These are phyloP conservation scores for Collariella sp. DNA, from an alignment of 495 filamentous ascomycete genomes.

Conservation along the genomic window DNA sequence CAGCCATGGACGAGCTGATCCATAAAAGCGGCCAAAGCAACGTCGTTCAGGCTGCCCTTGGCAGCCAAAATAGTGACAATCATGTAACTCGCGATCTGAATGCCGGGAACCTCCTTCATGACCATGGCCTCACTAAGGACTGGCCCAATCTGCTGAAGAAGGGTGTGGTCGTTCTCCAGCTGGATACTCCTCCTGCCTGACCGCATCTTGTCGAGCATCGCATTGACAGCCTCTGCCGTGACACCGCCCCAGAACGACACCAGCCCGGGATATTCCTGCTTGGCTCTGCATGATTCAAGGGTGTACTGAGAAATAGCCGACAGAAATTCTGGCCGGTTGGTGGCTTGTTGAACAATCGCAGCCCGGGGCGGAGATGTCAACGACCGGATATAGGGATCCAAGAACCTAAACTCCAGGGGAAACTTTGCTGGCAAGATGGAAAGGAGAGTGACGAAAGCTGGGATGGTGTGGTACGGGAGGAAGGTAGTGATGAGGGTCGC, in stretches of 20 bases:
- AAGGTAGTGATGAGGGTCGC: slow-evolving; percentile 72
- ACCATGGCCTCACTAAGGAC: slow-evolving; percentile 66
- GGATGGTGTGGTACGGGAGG: slow-evolving; percentile 80
- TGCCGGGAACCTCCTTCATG: slow-evolving; percentile 61
- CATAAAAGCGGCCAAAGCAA: slow-evolving; percentile 71
- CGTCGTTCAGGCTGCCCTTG: slow-evolving; percentile 68
- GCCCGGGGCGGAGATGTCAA: slow-evolving; percentile 66
- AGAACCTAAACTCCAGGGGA: slow-evolving; percentile 67
- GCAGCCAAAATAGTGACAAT: slow-evolving; percentile 73
- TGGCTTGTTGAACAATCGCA: slow-evolving; percentile 70
- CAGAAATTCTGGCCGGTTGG: slow-evolving; percentile 62
- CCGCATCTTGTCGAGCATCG: slow-evolving; percentile 63
- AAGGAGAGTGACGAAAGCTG: slow-evolving; percentile 70
- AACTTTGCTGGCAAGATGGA: slow-evolving; percentile 69
- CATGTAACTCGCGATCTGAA: slow-evolving; percentile 84
- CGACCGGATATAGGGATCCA: slow-evolving; percentile 73
- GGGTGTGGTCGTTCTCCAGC: slow-evolving; percentile 65
- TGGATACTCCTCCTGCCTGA: slow-evolving; percentile 62
- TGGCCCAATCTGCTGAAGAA: slow-evolving; percentile 65
- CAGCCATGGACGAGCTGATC: slow-evolving; percentile 69
- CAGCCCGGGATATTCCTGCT: slow-evolving; percentile 63
- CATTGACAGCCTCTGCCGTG: slow-evolving; percentile 69
- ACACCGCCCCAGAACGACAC: slow-evolving; percentile 83
- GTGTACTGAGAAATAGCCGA: slow-evolving; percentile 64
- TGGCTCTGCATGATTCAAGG: slow-evolving; percentile 54